Conservation (phyloP, 1,284 basidiomycete species). For the Fomes fomentarius region DNA sequence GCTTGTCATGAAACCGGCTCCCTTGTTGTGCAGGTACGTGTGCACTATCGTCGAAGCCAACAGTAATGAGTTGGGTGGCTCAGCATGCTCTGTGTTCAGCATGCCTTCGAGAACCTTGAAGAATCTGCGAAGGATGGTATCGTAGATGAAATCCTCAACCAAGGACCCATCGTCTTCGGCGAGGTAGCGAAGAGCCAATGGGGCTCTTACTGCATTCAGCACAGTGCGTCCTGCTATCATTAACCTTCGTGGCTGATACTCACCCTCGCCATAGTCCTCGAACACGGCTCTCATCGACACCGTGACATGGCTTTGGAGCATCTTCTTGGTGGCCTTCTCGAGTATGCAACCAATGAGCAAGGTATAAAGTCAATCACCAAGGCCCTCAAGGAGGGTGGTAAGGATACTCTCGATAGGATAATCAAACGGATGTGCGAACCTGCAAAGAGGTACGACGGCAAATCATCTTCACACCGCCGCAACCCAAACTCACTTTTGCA, state of each 20-base stretch:
- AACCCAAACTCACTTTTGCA: not conserved
- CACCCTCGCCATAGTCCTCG: conserved; percentile 57
- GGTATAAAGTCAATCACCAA: conserved; percentile 83
- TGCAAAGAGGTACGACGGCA: conserved; percentile 61
- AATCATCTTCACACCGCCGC: not conserved
- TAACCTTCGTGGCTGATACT: not conserved
- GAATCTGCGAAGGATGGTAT: conserved; percentile 81
- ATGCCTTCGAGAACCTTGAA: conserved; percentile 85
- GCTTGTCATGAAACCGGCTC: conserved; percentile 89
- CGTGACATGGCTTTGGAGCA: conserved; percentile 73
- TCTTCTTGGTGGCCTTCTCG: conserved; percentile 69
- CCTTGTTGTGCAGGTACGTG: conserved; percentile 76
- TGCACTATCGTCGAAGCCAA: too few relatives aligned
- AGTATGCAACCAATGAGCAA: conserved; percentile 79
- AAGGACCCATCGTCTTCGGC: conserved; percentile 65
- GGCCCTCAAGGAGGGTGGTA: conserved; percentile 80
- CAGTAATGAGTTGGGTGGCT: too few relatives aligned
- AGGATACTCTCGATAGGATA: conserved; percentile 69
- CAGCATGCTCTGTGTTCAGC: conserved; percentile 47
- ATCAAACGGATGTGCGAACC: conserved; percentile 82
- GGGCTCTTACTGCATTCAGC: conserved; percentile 84
- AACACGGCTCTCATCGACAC: conserved; percentile 76
- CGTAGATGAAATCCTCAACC: conserved; percentile 75
- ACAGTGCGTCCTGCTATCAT: conserved; percentile 55
- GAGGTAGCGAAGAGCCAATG: conserved; percentile 85